Base-by-base conservation (phyloP, 106 monocot genomes). In the Allium sativum region DNA sequence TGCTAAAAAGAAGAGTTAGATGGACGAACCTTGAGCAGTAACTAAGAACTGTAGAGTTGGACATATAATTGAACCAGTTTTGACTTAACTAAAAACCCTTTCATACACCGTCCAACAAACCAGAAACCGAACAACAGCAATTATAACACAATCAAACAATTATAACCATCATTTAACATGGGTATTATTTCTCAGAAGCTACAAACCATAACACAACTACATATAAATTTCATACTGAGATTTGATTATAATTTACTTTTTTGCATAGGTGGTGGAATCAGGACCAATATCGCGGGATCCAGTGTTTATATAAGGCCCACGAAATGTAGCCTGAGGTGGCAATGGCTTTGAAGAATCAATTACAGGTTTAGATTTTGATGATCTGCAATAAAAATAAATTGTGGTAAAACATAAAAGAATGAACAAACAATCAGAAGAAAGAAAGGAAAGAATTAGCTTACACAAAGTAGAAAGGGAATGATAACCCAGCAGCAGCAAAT, bases 211-310 rank as follows among this genome's bases (percentile, higher is more conserved):
- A n/a, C n/a, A n/a, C n/a, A n/a, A n/a, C n/a, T n/a, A n/a, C n/a
- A n/a, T n/a, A n/a, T n/a, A n/a, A n/a, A n/a, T n/a, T n/a, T n/a
- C n/a, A n/a, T n/a, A n/a, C n/a, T n/a, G n/a, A n/a, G n/a, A n/a
- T n/a, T n/a, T n/a, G n/a, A 41, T 59, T 5, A 61, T 4, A 44
- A 0, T 42, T 81, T 57, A 84, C 31, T 56, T 59, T 67, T 88
- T 88, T 1, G 88, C 79, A 19, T 81, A 81, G 9, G 76, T 70
- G 11, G 77, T 69, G 41, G 48, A 11, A 44, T 98, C 98, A 22
- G 98, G 98, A n/a, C 91, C 98, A 17, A 98, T 74, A 71, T 98
- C 98, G 53, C 76, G 78, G 52, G 98, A 98, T 5, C 98, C 98
- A 48, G 92, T 83, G 69, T 98, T 98, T 5, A 92, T 65, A 65